Conservation (phyloP, 2,329 filamentous ascomycete genomes). For the Thielaviopsis cerberus region DNA sequence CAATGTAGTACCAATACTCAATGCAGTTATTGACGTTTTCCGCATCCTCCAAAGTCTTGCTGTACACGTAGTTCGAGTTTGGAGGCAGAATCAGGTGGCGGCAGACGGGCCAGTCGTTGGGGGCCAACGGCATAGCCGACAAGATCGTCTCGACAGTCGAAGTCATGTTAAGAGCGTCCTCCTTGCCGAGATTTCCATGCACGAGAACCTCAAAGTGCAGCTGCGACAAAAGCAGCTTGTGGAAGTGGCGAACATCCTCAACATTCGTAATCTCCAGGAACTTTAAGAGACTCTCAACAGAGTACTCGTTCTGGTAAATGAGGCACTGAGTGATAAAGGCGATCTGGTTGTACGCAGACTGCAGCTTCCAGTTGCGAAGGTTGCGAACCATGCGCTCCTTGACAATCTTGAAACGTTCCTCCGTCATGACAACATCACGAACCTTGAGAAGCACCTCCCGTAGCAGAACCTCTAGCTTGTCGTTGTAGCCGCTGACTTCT, state of each 20-base stretch:
- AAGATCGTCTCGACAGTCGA: slow-evolving; percentile 64
- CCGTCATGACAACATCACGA: slow-evolving; percentile 63
- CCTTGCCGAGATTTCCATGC: slow-evolving; percentile 86
- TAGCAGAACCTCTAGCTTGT: slow-evolving; percentile 78
- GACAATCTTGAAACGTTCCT: slow-evolving; percentile 80
- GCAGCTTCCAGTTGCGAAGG: slow-evolving; percentile 72
- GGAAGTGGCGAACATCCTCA: slow-evolving; percentile 58
- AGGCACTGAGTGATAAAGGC: slow-evolving; percentile 68
- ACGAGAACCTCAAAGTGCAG: slow-evolving; percentile 74
- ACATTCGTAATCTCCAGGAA: slow-evolving; percentile 59
- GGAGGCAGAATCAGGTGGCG: slow-evolving; percentile 60
- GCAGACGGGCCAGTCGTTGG: slow-evolving; percentile 59
- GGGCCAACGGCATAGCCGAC: slow-evolving; percentile 53
- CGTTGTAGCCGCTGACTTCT: slow-evolving; percentile 78
- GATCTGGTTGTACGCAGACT: slow-evolving; percentile 78
- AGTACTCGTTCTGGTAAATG: slow-evolving; percentile 54
- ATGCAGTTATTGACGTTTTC: slow-evolving; percentile 80
- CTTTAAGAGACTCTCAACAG: slow-evolving; percentile 60
- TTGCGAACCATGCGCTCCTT: slow-evolving; percentile 64
- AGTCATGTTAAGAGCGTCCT: slow-evolving; percentile 73
- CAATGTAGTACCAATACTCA: slow-evolving; percentile 57
- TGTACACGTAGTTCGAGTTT: slow-evolving; percentile 69
- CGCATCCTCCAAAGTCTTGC: slow-evolving; percentile 62
- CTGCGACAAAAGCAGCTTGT: slow-evolving; percentile 62
- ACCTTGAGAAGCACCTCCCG: slow-evolving; percentile 76